Base-by-base conservation (phyloP, 108 stramenopile genomes). In the Parietichytrium sp. region DNA sequence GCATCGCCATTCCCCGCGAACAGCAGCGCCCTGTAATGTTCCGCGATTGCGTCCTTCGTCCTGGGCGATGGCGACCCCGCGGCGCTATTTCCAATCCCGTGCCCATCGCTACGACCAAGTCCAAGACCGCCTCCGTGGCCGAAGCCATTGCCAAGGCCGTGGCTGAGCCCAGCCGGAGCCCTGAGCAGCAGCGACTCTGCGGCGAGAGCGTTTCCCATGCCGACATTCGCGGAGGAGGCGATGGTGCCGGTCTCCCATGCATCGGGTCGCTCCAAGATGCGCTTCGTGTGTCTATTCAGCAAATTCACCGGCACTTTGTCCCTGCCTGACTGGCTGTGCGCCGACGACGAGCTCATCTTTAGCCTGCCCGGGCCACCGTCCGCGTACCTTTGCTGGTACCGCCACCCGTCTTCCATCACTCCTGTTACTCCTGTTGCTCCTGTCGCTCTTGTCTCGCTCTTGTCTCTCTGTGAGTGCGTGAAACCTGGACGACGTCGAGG, bases 301-400 rank as follows among this genome's bases (percentile, higher is more conserved):
- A 72, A 20, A 20, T 72, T 72, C 33, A 72, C 61, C 10, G 61
- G 61, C n/a, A 72, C 61, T n/a, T n/a, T n/a, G n/a, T n/a, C n/a
- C n/a, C n/a, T n/a, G n/a, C n/a, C n/a, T n/a, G n/a, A n/a, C n/a
- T n/a, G n/a, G n/a, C n/a, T n/a, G n/a, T n/a, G n/a, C n/a, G n/a
- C n/a, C n/a, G n/a, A n/a, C n/a, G n/a, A n/a, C n/a, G n/a, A n/a
- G n/a, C n/a, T n/a, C n/a, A n/a, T n/a, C n/a, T n/a, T n/a, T n/a
- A n/a, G n/a, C n/a, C n/a, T n/a, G n/a, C n/a, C n/a, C n/a, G n/a
- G n/a, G n/a, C n/a, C n/a, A n/a, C n/a, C n/a, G n/a, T n/a, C n/a
- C n/a, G n/a, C n/a, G n/a, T n/a, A n/a, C n/a, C n/a, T n/a, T n/a
- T n/a, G n/a, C n/a, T n/a, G n/a, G n/a, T n/a, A n/a, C n/a, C n/a